A percentile compares a stretch with the other conserved stretches of the same genome.
phyloP scores from a whole-genome alignment of 1,284 basidiomycete species.

The Puccinia polysora region DNA sequence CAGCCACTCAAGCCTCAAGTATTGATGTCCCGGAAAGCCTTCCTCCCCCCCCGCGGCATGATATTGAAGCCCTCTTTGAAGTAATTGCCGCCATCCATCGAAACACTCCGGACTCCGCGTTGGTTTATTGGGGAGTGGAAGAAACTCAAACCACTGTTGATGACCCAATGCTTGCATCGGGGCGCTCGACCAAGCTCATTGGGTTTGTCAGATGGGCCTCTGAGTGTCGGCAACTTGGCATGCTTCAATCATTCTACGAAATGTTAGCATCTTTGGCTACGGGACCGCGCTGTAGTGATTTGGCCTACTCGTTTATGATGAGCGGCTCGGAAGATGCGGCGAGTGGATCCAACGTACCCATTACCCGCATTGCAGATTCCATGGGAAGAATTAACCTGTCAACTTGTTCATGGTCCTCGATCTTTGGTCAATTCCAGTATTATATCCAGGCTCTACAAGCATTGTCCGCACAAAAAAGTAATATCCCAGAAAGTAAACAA shows the following conservation, averaged over 20 bases:
- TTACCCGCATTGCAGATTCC: constrained; percentile 30
- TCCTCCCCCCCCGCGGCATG: constrained; percentile 62
- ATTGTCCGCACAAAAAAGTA: constrained; percentile 30
- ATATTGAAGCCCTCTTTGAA: constrained; percentile 75
- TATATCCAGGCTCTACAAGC: constrained; percentile 35
- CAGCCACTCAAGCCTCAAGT: constrained; percentile 30
- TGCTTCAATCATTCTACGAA: constrained; percentile 75
- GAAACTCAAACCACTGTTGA: constrained; percentile 52
- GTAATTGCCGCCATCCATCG: constrained; percentile 77
- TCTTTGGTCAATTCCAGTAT: constrained; percentile 40
- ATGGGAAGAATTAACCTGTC: constrained; percentile 33
- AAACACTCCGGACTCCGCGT: constrained; percentile 66
- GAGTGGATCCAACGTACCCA: constrained; percentile 7
- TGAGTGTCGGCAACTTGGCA: constrained; percentile 66
- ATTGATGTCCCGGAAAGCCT: constrained; percentile 45
- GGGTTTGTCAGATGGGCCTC: constrained; percentile 81
- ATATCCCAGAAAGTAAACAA: constrained; percentile 18
- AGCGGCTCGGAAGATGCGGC: constrained; percentile 42
- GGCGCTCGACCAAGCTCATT: constrained; percentile 61
- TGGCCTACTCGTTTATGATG: constrained; percentile 73
- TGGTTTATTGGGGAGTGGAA: constrained; percentile 77
- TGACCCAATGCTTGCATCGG: constrained; percentile 43
- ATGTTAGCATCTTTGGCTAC: constrained; percentile 80
- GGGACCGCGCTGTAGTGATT: constrained; percentile 74
- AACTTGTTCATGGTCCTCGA: constrained; percentile 43